Percentiles rank a stretch among this genome's conserved stretches.
Evolutionary conservation across 352 stramenopile genomes (phyloP).

Genomic region (Globisporangium cystogenes): DNA sequence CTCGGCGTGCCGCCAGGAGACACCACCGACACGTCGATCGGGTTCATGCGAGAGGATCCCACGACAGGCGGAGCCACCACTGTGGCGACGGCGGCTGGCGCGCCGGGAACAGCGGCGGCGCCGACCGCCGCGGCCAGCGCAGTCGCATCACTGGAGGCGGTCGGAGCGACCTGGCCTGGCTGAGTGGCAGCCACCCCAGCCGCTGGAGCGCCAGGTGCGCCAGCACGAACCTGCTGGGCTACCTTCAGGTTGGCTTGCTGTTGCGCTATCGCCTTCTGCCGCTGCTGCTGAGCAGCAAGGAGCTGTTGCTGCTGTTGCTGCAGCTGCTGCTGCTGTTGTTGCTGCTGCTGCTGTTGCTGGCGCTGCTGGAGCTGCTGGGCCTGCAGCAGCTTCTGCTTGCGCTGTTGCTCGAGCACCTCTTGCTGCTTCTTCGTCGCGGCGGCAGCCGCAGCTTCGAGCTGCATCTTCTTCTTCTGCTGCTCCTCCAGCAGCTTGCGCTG

Average conservation of each 20-base stretch:
- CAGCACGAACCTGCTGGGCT: conserved; percentile 21
- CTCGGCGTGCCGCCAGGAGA: conserved; percentile 23
- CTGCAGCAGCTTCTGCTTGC: conserved; percentile 51
- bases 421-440: conserved; percentile 60
- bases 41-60: conserved; percentile 33
- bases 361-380: conserved; percentile 37
- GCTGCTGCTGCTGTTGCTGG: conserved; percentile 28
- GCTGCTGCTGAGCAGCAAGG: conserved; percentile 29
- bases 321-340: conserved; percentile 15
- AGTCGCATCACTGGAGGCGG: conserved; percentile 12
- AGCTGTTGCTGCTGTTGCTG: conserved; percentile 17
- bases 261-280: conserved; percentile 16
- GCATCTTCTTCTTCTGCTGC: conserved; percentile 63
- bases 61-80: conserved; percentile 18
- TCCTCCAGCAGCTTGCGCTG: conserved; percentile 58
- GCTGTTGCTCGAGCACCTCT: conserved; percentile 51
- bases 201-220: background rate
- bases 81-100: background rate
- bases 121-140: conserved; percentile 4
- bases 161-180: background rate
- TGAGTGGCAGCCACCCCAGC: conserved; percentile 3
- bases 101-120: conserved; percentile 2
- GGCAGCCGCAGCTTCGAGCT: conserved; percentile 50
- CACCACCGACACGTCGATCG: conserved; percentile 37
- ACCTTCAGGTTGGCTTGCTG: conserved; percentile 44